Evolutionary conservation across 345 rosid genomes (phyloP), one percentile per base, ranked within the genome.

Genomic region (Citrus glauca): DNA sequence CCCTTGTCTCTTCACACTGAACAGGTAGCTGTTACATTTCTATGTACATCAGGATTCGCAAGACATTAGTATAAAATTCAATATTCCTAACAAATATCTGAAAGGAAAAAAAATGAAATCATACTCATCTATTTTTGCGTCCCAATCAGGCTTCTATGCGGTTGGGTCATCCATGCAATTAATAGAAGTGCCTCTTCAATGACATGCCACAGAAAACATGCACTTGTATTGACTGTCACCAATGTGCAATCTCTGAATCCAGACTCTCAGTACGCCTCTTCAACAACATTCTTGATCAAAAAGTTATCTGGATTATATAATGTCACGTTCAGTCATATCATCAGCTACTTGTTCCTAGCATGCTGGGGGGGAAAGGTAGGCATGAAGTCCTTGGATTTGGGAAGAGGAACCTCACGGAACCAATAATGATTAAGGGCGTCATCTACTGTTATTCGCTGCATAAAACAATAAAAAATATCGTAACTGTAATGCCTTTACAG

Each of bases 361-460:
- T 56, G 75, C 76, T 72, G 83, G 30, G 91, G 85, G 35, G 95
- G 94, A 66, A 89, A 87, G 37, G 93, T 95, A 24, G 95, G 98
- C 93, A 91, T 90, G 76, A 89, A 88, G 7, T 93, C 97, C 85
- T 85, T 90, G 3, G 88, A 85, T 67, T 90, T 91, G 35, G 98
- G 90, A 17, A 88, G 87, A 71, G 98, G 98, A 68, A 87, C 92
- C 81, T 95, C 98, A 2, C 1, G 74, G 79, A 95, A 95, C 98
- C 98, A 95, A 48, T 86, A 82, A 80, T 95, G 98, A 77, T 89
- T 84, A 25, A 92, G 89, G 19, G 98, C 98, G 30, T 75, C 95
- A 61, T 89, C 95, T 66, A 79, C 98, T 57, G 98, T 87, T 81
- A 95, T 77, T 83, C 97, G 85, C 92, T 91, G 93, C 88, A 87